These are phyloP conservation scores for Colletotrichum theobromicola DNA, from an alignment of 2,329 filamentous ascomycete species.

Conservation along the genomic window DNA sequence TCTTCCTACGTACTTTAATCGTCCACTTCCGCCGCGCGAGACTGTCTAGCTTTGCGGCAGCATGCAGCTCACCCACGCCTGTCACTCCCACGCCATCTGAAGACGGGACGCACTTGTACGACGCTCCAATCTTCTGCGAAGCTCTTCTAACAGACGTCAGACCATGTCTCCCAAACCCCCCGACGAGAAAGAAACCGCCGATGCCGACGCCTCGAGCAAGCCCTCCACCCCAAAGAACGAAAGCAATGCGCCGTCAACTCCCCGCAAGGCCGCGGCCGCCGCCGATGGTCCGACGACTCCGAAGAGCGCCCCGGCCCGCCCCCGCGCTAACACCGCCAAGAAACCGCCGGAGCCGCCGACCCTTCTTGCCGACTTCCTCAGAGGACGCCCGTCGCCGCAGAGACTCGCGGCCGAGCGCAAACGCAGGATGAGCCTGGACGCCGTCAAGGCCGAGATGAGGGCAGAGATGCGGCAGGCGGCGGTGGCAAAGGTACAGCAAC, in stretches of 20 bases:
- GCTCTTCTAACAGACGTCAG: constrained; percentile 11
- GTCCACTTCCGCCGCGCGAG: background rate
- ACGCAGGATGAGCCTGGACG: constrained; percentile 57
- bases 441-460: constrained; percentile 57
- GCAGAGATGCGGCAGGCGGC: constrained; percentile 63
- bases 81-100: background rate
- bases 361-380: constrained; percentile 61
- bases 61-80: constrained; percentile 19
- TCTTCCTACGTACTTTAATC: background rate
- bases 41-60: constrained; percentile 12
- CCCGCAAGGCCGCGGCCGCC: background rate
- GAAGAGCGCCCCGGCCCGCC: constrained; percentile 47
- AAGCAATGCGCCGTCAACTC: constrained; percentile 6
- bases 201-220: constrained; percentile 4
- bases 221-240: background rate
- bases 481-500: constrained; percentile 65
- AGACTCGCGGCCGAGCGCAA: constrained; percentile 56
- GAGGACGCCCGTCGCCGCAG: constrained; percentile 61
- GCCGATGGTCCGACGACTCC: constrained; percentile 33
- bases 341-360: constrained; percentile 47
- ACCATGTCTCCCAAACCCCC: constrained; percentile 22
- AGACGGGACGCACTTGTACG: constrained; percentile 10
- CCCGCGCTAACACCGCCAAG: constrained; percentile 43
- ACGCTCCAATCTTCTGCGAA: background rate
- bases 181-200: constrained; percentile 17